These are phyloP conservation scores for Pseudocercospora cruenta DNA, from an alignment of 2,329 filamentous ascomycete species.

Conservation along the genomic window DNA sequence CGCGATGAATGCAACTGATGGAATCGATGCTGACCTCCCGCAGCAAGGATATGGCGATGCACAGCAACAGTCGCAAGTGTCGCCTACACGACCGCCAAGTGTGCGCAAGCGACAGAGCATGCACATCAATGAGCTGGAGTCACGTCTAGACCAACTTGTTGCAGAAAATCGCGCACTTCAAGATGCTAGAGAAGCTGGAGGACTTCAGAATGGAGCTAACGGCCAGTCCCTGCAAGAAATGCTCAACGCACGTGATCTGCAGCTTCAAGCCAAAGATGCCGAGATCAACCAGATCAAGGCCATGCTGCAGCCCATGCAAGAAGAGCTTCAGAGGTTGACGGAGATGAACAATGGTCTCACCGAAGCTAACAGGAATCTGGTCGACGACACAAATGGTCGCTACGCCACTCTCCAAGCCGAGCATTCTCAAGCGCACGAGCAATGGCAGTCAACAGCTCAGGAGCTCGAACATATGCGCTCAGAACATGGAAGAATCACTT, in stretches of 20 bases:
- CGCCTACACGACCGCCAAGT: slow-evolving; percentile 90
- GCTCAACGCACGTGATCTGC: slow-evolving; percentile 66
- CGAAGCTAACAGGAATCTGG: slow-evolving; percentile 76
- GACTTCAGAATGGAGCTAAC: slow-evolving; percentile 44
- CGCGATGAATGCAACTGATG: slow-evolving; percentile 44
- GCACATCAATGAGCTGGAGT: slow-evolving; percentile 88
- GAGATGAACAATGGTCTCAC: slow-evolving; percentile 81
- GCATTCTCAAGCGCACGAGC: slow-evolving; percentile 58
- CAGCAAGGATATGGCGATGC: slow-evolving; percentile 95
- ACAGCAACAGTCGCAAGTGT: slow-evolving; percentile 76
- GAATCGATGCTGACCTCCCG: slow-evolving; percentile 16
- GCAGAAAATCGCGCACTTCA: slow-evolving; percentile 81
- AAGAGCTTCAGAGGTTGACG: slow-evolving; percentile 77
- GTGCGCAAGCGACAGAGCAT: slow-evolving; percentile 97
- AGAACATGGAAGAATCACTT: slow-evolving; percentile 65
- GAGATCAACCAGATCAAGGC: slow-evolving; percentile 78
- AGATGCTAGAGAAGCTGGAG: slow-evolving; percentile 56
- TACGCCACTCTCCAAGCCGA: slow-evolving; percentile 69
- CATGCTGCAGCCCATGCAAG: slow-evolving; percentile 77
- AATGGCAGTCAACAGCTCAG: slow-evolving; percentile 61
- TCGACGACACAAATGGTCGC: slow-evolving; percentile 73
- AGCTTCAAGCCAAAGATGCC: slow-evolving; percentile 78
- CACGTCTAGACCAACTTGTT: slow-evolving; percentile 78
- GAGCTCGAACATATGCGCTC: slow-evolving; percentile 71
- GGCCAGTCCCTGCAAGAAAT: slow-evolving; percentile 54